A percentile compares a stretch with the other conserved stretches of the same genome.
Evolutionary conservation across 1,284 basidiomycete genomes (phyloP).

Genomic region (Heimioporus retisporus): DNA sequence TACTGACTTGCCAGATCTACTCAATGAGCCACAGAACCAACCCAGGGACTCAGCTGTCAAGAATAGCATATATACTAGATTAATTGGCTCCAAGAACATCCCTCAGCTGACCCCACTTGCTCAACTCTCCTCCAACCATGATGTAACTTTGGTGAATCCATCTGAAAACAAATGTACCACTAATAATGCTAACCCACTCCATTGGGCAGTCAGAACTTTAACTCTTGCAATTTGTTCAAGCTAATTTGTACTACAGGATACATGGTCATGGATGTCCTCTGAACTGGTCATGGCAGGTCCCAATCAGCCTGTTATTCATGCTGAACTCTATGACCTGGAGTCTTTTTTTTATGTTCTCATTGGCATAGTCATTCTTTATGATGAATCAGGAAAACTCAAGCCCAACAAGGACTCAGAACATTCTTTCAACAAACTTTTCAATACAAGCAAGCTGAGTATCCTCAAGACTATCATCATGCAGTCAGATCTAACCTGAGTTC

Average conservation of each 20-base stretch:
- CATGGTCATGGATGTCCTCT: constrained; percentile 7
- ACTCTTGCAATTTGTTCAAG: neutral
- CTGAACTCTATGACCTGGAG: neutral
- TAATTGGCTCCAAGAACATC: too few relatives aligned
- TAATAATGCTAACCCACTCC: neutral
- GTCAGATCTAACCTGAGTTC: too few relatives aligned
- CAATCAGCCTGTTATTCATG: constrained; percentile 1
- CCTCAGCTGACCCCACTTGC: too few relatives aligned
- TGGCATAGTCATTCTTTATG: neutral
- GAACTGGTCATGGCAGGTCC: constrained; percentile 10
- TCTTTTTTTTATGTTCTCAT: constrained; percentile 1
- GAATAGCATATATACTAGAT: too few relatives aligned
- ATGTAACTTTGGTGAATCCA: neutral
- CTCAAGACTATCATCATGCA: too few relatives aligned
- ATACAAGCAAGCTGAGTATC: too few relatives aligned
- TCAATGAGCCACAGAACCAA: too few relatives aligned
- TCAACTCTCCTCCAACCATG: neutral
- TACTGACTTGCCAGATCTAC: too few relatives aligned
- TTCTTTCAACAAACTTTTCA: too few relatives aligned
- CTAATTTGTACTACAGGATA: neutral
- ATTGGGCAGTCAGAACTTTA: neutral
- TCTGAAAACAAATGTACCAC: neutral
- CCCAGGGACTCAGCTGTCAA: too few relatives aligned
- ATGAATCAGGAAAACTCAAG: too few relatives aligned
- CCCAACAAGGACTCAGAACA: too few relatives aligned